phyloP scores from a whole-genome alignment of 2,329 filamentous ascomycete genomes.

The Taxawa tesnikishii region DNA sequence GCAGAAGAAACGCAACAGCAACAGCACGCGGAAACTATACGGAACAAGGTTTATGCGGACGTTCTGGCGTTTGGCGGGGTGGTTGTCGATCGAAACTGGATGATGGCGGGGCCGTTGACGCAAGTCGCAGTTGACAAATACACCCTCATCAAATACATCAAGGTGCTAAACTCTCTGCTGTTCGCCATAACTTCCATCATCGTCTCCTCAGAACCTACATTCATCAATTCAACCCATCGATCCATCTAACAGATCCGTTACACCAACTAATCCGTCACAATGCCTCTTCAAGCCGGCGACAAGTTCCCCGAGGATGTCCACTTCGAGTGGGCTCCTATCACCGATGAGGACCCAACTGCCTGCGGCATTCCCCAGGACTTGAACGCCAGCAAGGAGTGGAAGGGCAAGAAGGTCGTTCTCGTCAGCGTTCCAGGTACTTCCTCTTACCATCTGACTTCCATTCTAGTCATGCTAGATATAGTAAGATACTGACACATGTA shows the following conservation, averaged over 20 bases:
- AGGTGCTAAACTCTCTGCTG: background rate
- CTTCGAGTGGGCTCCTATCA: constrained; percentile 76
- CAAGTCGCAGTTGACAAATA: no score
- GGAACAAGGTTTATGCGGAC: no score
- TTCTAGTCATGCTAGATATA: background rate
- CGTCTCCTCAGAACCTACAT: background rate
- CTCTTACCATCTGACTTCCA: background rate
- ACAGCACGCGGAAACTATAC: no score
- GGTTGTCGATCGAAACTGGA: no score
- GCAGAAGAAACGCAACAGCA: no score
- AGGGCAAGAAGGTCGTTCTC: constrained; percentile 58
- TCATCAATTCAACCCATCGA: background rate
- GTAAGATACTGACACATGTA: background rate
- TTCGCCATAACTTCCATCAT: background rate
- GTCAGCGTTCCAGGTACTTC: constrained; percentile 51
- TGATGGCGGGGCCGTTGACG: no score
- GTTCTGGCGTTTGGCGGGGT: no score
- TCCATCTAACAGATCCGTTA: no score
- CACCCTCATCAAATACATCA: no score
- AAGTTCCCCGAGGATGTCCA: constrained; percentile 67
- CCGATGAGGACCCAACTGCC: constrained; percentile 56
- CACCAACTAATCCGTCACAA: constrained; percentile 28
- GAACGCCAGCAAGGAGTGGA: constrained; percentile 66
- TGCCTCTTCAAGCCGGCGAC: constrained; percentile 69
- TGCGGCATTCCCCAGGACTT: constrained; percentile 71